Evolutionary conservation across 805 yeast species (phyloP).

Genomic region (Metschnikowia amazonensis): DNA sequence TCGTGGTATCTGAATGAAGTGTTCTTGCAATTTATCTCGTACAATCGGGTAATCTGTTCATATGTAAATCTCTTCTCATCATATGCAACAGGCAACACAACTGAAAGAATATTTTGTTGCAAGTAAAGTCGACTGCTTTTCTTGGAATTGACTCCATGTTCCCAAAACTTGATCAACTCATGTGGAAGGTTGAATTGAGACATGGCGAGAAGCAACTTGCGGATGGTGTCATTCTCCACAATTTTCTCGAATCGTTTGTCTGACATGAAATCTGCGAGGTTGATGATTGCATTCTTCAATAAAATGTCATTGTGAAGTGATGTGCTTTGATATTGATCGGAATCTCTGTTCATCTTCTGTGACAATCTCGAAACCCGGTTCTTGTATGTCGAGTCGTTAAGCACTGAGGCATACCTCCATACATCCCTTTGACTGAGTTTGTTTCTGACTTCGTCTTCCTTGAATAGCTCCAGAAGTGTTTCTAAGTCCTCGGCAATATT

Average conservation of each 20-base stretch:
- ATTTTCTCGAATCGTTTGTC: slow-evolving; percentile 28
- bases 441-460: slow-evolving; percentile 12
- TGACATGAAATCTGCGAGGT: slow-evolving; percentile 28
- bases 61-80: slow-evolving; percentile 57
- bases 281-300: slow-evolving; percentile 32
- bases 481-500: slow-evolving; percentile 7
- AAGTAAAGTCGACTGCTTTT: slow-evolving; percentile 45
- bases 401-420: slow-evolving; percentile 12
- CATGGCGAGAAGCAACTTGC: slow-evolving; percentile 32
- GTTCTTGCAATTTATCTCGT: slow-evolving; percentile 39
- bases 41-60: slow-evolving; percentile 57
- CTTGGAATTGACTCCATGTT: slow-evolving; percentile 49
- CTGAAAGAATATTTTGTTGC: slow-evolving; percentile 63
- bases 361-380: slow-evolving; percentile 33
- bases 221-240: slow-evolving; percentile 23
- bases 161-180: slow-evolving; percentile 72
- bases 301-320: slow-evolving; percentile 25
- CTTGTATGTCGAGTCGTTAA: slow-evolving; percentile 21
- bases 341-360: slow-evolving; percentile 35
- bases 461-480: slow-evolving; percentile 11
- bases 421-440: slow-evolving; percentile 12
- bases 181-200: slow-evolving; percentile 37
- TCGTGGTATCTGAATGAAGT: slow-evolving; percentile 33
- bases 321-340: slow-evolving; percentile 28
- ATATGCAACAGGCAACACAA: slow-evolving; percentile 62